These are phyloP conservation scores for Gracilaria gracilis DNA, from an alignment of 23 red algal genomes.

Conservation along the genomic window DNA sequence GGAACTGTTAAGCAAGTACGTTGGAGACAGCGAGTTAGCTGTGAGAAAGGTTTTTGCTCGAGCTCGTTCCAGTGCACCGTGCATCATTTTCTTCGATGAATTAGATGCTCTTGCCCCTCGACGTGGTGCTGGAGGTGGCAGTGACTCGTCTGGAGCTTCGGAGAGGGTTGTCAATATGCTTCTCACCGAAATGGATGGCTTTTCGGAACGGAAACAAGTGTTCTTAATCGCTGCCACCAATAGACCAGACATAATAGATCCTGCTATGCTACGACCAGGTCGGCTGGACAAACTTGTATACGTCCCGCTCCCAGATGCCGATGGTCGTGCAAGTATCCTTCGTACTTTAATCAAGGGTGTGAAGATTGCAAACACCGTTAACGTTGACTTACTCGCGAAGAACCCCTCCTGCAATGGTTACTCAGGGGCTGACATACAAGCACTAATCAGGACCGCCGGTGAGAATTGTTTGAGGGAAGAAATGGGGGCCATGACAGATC, in stretches of 20 bases:
- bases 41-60: conserved; percentile 93
- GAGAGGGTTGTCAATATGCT: conserved; percentile 98
- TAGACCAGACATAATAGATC: conserved; percentile 96
- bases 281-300: conserved; percentile 96
- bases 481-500: background rate
- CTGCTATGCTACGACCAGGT: conserved; percentile 96
- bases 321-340: conserved; percentile 79
- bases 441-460: conserved; percentile 76
- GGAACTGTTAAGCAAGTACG: conserved; percentile 96
- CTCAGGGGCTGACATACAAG: conserved; percentile 92
- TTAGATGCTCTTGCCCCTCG: conserved; percentile 94
- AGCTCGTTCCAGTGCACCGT: conserved; percentile 87
- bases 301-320: conserved; percentile 81
- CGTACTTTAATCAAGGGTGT: conserved; percentile 56
- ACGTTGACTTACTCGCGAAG: conserved; percentile 52
- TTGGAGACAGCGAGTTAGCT: conserved; percentile 93
- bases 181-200: conserved; percentile 98
- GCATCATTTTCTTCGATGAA: conserved; percentile 99
- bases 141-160: conserved; percentile 50
- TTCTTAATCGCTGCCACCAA: conserved; percentile 97
- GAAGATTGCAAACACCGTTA: conserved; percentile 52
- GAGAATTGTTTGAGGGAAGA: conserved; percentile 61
- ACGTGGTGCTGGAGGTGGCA: conserved; percentile 63
- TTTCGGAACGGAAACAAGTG: conserved; percentile 78
- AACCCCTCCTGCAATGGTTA: conserved; percentile 55